Conservation (phyloP, 1,284 basidiomycete species). For the Fomitopsis pinicola region DNA sequence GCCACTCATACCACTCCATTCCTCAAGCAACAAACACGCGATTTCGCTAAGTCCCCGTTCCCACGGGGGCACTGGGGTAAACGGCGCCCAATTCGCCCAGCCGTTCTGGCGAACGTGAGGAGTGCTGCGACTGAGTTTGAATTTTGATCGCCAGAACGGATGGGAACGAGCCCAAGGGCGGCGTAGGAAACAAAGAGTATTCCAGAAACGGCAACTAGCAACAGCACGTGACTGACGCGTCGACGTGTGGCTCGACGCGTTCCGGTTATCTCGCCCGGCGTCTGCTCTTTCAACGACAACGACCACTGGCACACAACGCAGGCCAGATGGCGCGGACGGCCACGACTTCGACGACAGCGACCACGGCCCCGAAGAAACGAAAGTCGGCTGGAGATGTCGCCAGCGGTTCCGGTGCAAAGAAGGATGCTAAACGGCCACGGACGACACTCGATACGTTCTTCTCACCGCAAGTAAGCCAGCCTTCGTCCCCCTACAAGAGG, state of each 20-base stretch:
- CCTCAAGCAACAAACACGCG: too few species aligned
- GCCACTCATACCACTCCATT: too few species aligned
- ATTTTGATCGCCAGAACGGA: too few species aligned
- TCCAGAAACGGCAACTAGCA: too few species aligned
- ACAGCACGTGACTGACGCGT: slow-evolving; percentile 2
- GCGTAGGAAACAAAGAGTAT: too few species aligned
- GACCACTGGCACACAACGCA: neutral
- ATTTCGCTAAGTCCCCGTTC: too few species aligned
- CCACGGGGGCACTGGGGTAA: too few species aligned
- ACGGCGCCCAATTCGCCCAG: too few species aligned
- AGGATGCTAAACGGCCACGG: slow-evolving; percentile 32
- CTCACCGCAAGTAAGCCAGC: slow-evolving; percentile 30
- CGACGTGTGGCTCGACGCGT: neutral
- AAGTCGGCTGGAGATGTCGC: slow-evolving; percentile 33
- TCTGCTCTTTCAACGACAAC: neutral
- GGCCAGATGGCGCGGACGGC: slow-evolving; percentile 12
- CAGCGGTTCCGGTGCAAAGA: slow-evolving; percentile 11
- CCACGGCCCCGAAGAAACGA: slow-evolving; percentile 33
- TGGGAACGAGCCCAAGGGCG: too few species aligned
- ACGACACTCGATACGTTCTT: slow-evolving; percentile 42
- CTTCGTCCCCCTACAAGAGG: neutral
- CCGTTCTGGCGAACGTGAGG: too few species aligned
- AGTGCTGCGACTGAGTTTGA: too few species aligned
- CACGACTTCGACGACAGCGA: slow-evolving; percentile 1
- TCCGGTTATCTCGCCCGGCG: neutral